phyloP scores from a whole-genome alignment of 176 grass and related monocot genomes.

The Zizania latifolia region DNA sequence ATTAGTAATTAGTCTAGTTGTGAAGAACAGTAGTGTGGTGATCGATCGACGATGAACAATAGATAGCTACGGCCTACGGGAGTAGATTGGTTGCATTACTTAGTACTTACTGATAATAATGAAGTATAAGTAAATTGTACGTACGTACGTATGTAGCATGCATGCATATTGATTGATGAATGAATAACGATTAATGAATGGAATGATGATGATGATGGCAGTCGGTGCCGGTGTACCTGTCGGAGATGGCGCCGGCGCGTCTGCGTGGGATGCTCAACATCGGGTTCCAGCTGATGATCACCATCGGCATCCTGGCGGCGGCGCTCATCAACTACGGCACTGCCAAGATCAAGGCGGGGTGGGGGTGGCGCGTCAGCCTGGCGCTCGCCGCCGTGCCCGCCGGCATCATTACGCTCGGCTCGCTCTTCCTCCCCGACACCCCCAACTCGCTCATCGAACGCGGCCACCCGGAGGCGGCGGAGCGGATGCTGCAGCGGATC shows the following conservation, averaged over 20 bases:
- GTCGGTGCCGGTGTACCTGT: conserved; percentile 93
- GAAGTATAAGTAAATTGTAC: too few species aligned
- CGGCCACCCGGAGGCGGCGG: conserved; percentile 48
- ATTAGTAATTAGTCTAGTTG: too few species aligned
- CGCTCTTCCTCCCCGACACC: conserved; percentile 91
- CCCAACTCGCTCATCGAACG: conserved; percentile 95
- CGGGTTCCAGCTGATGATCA: conserved; percentile 97
- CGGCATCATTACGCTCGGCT: conserved; percentile 70
- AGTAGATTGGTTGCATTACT: too few species aligned
- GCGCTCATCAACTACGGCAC: conserved; percentile 91
- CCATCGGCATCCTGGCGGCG: conserved; percentile 80
- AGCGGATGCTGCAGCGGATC: conserved; percentile 36
- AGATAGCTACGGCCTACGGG: too few species aligned
- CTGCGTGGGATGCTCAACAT: conserved; percentile 98
- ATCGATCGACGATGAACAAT: too few species aligned
- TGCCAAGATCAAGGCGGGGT: conserved; percentile 67
- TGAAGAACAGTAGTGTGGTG: too few species aligned
- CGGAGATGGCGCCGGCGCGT: conserved; percentile 86
- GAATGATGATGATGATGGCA: conserved; percentile 1
- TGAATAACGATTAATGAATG: neutral
- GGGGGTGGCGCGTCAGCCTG: conserved; percentile 83
- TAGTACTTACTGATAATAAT: too few species aligned
- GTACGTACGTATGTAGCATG: too few species aligned
- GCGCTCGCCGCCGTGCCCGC: conserved; percentile 84
- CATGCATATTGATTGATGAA: too few species aligned